Evolutionary conservation across 1,284 basidiomycete genomes (phyloP).

Genomic region (Ustilago shanxiensis): DNA sequence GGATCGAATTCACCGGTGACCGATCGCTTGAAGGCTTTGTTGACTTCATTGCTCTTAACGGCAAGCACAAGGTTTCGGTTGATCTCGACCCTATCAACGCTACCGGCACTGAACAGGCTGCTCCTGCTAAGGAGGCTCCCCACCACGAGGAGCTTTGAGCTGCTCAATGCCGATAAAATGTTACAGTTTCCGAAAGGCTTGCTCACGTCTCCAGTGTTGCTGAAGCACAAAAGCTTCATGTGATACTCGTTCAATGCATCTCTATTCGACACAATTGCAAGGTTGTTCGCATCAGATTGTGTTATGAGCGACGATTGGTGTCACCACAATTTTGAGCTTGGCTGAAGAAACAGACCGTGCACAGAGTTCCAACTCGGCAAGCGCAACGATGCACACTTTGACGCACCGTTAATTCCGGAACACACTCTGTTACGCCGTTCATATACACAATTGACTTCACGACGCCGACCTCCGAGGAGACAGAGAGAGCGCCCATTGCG

Average conservation of each 20-base stretch:
- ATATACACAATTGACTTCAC: neutral
- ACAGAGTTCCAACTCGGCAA: neutral
- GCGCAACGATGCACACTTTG: neutral
- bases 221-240: neutral
- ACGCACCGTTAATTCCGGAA: neutral
- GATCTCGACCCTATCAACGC: conserved; percentile 52
- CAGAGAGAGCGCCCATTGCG: too few species aligned
- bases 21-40: conserved; percentile 67
- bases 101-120: conserved; percentile 34
- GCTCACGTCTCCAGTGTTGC: neutral
- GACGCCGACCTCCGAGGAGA: too few species aligned
- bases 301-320: neutral
- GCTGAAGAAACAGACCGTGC: too few species aligned
- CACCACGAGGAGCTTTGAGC: conserved; percentile 55
- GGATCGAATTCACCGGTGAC: conserved; percentile 77
- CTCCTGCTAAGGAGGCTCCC: conserved; percentile 31
- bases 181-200: conserved; percentile 1
- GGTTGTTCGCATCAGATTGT: neutral
- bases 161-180: neutral
- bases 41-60: conserved; percentile 66
- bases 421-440: neutral
- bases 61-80: conserved; percentile 66
- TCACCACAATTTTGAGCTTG: too few species aligned
- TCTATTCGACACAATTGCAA: neutral
- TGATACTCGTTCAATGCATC: conserved; percentile 2